Evolutionary conservation across 2,329 filamentous ascomycete genomes (phyloP), one percentile per base, ranked within the genome.

Genomic region (Talaromyces albobiverticillius): DNA sequence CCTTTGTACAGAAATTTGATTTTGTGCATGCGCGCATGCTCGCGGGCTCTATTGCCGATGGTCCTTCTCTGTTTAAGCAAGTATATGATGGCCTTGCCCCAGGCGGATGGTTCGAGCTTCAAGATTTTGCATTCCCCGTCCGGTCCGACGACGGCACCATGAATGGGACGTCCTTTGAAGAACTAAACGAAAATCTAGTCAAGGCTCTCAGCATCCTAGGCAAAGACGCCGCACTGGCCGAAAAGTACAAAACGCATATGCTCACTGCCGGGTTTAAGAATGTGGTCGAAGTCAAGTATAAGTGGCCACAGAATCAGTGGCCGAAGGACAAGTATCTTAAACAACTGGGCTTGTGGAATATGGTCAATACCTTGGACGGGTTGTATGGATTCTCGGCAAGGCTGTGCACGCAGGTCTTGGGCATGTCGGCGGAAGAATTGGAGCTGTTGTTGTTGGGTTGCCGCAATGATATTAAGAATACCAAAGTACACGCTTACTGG

Each of bases 101-200:
- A 0, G 77, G 77, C 2, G 75, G 75, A 8, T 77, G 71, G 67
- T 43, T 76, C 3, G 75, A 76, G 50, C 62, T 73, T 4, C 70
- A 75, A n/a, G 78, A 48, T 25, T 47, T 47, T 47, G 18, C 46
- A 22, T 47, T 47, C n/a, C 46, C 46, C 14, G 46, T 47, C 29
- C 46, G 46, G 31, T 36, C 46, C 7, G 46, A 38, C 20, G 46
- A 47, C 46, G 46, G 29, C 9, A 47, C 31, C 14, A 47, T 47
- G 46, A 25, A 36, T 9, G 46, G 46, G 13, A 47, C 31, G 7
- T 22, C 46, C n/a, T 47, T 47, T 13, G 31, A 47, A 36, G 31
- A 36, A 25, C 31, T 47, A 25, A 38, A 47, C 31, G 31, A 34
- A 23, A 47, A 47, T 8, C 45, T 47, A n/a, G 18, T 16, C 29